phyloP scores from a whole-genome alignment of 1,139 yeast genomes.

The Suhomyces choctaworum region DNA sequence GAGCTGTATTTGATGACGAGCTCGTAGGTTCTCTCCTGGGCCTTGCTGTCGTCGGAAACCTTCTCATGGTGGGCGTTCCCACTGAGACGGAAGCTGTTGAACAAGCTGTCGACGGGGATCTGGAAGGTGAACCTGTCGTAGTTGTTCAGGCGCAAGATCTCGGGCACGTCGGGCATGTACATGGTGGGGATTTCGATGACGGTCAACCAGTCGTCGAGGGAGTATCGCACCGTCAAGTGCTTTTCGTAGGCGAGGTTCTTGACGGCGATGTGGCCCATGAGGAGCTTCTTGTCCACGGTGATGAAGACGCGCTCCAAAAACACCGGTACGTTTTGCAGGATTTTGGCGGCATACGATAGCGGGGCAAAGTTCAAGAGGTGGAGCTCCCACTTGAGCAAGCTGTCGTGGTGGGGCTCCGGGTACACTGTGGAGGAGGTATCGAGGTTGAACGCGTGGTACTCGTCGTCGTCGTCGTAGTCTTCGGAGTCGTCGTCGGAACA shows the following conservation, averaged over 20 bases:
- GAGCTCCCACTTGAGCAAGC: constrained; percentile 50
- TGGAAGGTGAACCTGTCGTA: constrained; percentile 63
- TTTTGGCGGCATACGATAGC: constrained; percentile 39
- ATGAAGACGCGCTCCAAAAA: constrained; percentile 67
- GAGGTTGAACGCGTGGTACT: constrained; percentile 17
- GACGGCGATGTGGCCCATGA: constrained; percentile 77
- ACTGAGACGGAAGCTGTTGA: constrained; percentile 29
- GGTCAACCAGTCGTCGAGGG: constrained; percentile 73
- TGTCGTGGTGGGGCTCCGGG: constrained; percentile 20
- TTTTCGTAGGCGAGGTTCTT: constrained; percentile 68
- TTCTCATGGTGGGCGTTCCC: constrained; percentile 2
- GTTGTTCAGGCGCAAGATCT: constrained; percentile 46
- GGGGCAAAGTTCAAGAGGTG: constrained; percentile 48
- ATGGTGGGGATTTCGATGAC: constrained; percentile 66
- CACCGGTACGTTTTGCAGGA: constrained; percentile 45
- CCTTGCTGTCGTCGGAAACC: constrained; percentile 1
- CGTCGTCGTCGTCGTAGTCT: constrained; percentile 19
- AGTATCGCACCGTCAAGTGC: constrained; percentile 59
- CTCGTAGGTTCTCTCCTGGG: constrained; percentile 29
- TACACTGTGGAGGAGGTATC: constrained; percentile 21
- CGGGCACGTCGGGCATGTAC: constrained; percentile 62
- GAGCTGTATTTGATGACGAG: constrained; percentile 63
- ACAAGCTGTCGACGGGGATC: constrained; percentile 45
- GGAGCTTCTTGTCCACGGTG: constrained; percentile 52
- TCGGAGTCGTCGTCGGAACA: constrained; percentile 21